Conservation (phyloP, 306 rosid genomes). For the Alnus glutinosa region DNA sequence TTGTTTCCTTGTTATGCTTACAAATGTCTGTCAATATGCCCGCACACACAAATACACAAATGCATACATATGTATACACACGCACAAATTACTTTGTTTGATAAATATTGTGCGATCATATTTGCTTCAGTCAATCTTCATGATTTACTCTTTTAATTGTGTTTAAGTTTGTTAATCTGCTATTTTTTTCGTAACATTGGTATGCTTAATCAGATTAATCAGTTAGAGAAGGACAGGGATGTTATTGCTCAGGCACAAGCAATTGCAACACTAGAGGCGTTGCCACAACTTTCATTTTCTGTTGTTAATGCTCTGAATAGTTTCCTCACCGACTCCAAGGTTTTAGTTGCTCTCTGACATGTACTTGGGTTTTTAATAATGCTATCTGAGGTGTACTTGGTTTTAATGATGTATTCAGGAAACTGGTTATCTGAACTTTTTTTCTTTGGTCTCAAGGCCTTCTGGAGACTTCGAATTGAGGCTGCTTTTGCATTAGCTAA, state of each 20-base stretch:
- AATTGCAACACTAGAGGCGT: conserved; percentile 71
- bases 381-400: conserved; percentile 17
- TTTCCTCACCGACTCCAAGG: conserved; percentile 91
- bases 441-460: conserved; percentile 59
- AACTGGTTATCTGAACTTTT: conserved; percentile 29
- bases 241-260: conserved; percentile 97
- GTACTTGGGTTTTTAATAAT: conserved; percentile 12
- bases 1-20: not conserved
- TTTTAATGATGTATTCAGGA: conserved; percentile 7
- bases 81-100: conserved; percentile 1
- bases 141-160: not conserved
- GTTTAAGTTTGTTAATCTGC: conserved; percentile 1
- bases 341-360: conserved; percentile 31
- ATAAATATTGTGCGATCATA: not conserved
- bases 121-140: not conserved
- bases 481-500: conserved; percentile 96
- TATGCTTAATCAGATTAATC: conserved; percentile 75
- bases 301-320: conserved; percentile 81
- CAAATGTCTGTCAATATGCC: not conserved
- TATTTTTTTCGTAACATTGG: not conserved
- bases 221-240: conserved; percentile 95
- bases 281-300: conserved; percentile 81
- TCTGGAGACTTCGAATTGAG: conserved; percentile 92
- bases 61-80: not conserved
- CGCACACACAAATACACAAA: not conserved